Evolutionary conservation across 805 yeast species (phyloP), one percentile per base, ranked within the genome.

Genomic region (Zygosaccharomyces siamensis): DNA sequence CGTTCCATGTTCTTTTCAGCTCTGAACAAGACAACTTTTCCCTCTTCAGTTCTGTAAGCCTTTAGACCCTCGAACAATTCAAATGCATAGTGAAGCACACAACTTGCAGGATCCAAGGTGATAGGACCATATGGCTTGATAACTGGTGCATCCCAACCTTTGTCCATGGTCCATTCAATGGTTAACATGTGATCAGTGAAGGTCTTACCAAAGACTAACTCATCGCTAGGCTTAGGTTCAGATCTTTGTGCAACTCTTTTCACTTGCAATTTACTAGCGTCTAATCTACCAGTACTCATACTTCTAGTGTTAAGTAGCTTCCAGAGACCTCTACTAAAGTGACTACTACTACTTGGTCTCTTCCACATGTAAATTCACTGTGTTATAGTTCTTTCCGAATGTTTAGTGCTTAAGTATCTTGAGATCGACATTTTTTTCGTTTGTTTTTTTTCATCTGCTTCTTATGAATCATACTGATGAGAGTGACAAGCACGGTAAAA

Each of bases 61-160:
- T 92, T 92, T 73, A 92, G 75, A 57, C 99, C 99, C 74, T 92
- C 99, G 58, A 92, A 93, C 51, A 92, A 78, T 70, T 89, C 96
- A 64, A 93, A 92, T 4, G 95, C 92, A 63, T 92, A 92, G 74
- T 92, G 99, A 72, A 92, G 82, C 30, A 90, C 98, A 67, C 86
- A 80, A 16, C 93, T 72, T 18, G 96, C 83, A 24, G 99, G 99
- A 63, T 90, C 97, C 50, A 92, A 69, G 14, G 74, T 61, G 46
- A 92, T 71, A 44, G 80, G 80, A 45, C 84, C 90, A 66, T 87
- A 89, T 21, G 98, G 97, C 56, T 79, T 79, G 67, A 92, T 90
- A 65, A 79, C 79, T 39, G 99, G 98, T n/a, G 79, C 70, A 8
- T 73, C 84, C 99, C 99, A 92, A 44, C 98, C 98, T 3, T 70